Conservation (phyloP, 2,329 filamentous ascomycete genomes). For the Neofusicoccum umdonicola region DNA sequence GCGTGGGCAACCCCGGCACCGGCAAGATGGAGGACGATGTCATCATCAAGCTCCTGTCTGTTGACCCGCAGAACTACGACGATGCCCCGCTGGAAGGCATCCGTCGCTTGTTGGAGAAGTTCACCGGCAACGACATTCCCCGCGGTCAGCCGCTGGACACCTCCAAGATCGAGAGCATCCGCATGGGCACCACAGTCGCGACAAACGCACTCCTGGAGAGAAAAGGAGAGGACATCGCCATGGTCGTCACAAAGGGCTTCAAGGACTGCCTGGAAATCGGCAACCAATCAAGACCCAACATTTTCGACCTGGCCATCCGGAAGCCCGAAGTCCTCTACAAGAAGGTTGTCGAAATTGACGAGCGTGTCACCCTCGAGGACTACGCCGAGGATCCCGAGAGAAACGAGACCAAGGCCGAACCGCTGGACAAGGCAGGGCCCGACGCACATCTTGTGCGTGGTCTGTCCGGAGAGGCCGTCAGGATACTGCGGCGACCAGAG, state of each 20-base stretch:
- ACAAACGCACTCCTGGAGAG: slow-evolving; percentile 88
- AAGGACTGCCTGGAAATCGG: slow-evolving; percentile 85
- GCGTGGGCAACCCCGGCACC: slow-evolving; percentile 74
- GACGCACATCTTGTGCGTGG: slow-evolving; percentile 64
- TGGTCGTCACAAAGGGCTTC: slow-evolving; percentile 86
- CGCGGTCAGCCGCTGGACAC: slow-evolving; percentile 80
- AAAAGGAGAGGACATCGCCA: slow-evolving; percentile 83
- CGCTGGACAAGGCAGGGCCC: slow-evolving; percentile 45
- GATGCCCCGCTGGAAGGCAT: slow-evolving; percentile 92
- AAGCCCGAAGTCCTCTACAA: slow-evolving; percentile 87
- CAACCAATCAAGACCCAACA: slow-evolving; percentile 84
- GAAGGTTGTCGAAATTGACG: slow-evolving; percentile 82
- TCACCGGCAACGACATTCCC: slow-evolving; percentile 71
- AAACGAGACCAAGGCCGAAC: slow-evolving; percentile 54
- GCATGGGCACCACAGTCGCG: slow-evolving; percentile 94
- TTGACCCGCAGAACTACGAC: slow-evolving; percentile 84
- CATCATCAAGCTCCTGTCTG: slow-evolving; percentile 83
- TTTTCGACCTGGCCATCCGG: slow-evolving; percentile 84
- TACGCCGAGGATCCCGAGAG: slow-evolving; percentile 83
- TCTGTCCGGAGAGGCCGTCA: slow-evolving; percentile 70
- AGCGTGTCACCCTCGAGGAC: slow-evolving; percentile 86
- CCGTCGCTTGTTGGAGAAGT: slow-evolving; percentile 76
- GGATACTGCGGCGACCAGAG: slow-evolving; percentile 64
- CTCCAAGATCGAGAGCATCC: slow-evolving; percentile 79
- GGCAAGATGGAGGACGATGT: slow-evolving; percentile 70